These are phyloP conservation scores for Metschnikowia kofuensis DNA, from an alignment of 805 yeast species.

Conservation along the genomic window DNA sequence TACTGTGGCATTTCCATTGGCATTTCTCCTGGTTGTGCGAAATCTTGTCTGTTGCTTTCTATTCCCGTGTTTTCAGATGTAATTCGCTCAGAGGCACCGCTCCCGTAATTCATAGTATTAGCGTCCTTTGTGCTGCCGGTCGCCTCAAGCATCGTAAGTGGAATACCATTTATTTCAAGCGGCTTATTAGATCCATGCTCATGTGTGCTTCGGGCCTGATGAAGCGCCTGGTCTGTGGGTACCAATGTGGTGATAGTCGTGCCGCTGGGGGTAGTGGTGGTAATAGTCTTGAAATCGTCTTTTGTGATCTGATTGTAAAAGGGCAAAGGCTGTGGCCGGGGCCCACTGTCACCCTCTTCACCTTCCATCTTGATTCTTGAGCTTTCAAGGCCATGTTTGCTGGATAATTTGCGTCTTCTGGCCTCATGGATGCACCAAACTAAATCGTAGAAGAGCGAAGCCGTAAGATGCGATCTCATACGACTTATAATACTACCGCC, in stretches of 20 bases:
- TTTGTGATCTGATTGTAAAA: conserved; percentile 86
- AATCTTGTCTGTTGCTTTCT: background rate
- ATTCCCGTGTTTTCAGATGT: background rate
- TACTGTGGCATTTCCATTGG: conserved; percentile 1
- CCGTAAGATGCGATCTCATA: conserved; percentile 91
- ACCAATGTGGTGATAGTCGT: conserved; percentile 86
- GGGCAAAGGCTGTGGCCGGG: conserved; percentile 69
- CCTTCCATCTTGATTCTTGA: conserved; percentile 5
- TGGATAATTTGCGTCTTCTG: conserved; percentile 56
- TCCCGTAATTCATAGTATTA: background rate
- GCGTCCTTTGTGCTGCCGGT: conserved; percentile 58
- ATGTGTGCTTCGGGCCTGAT: conserved; percentile 55
- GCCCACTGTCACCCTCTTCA: conserved; percentile 15
- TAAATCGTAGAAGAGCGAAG: conserved; percentile 84
- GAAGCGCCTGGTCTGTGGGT: conserved; percentile 78
- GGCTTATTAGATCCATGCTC: conserved; percentile 56
- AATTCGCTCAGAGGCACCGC: background rate
- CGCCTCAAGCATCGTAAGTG: conserved; percentile 69
- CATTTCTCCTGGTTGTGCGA: background rate
- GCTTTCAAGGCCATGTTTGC: conserved; percentile 21
- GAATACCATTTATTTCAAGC: conserved; percentile 65
- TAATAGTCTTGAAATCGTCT: conserved; percentile 82
- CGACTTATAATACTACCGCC: conserved; percentile 61
- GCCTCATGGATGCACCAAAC: conserved; percentile 97
- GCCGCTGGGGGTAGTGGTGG: conserved; percentile 88